phyloP scores from a whole-genome alignment of 441 rosid genomes.

The Manihot esculenta region DNA sequence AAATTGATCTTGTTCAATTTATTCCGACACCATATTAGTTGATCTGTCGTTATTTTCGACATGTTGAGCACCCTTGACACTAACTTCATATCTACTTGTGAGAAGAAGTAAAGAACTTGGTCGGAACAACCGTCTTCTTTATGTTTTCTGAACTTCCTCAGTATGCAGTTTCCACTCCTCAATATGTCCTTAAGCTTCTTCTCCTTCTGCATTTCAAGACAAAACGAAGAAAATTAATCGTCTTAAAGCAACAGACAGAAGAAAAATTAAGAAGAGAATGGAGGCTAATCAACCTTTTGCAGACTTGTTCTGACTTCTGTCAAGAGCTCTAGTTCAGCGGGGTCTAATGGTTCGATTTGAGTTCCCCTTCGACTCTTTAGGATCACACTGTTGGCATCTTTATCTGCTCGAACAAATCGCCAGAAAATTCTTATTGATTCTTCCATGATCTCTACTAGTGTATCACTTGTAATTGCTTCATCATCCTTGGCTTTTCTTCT shows the following conservation, averaged over 20 bases:
- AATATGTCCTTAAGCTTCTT: slow-evolving; percentile 64
- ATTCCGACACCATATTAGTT: slow-evolving; percentile 68
- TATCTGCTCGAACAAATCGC: slow-evolving; percentile 78
- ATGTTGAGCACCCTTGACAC: slow-evolving; percentile 79
- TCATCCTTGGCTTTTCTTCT: slow-evolving; percentile 42
- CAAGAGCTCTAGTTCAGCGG: slow-evolving; percentile 46
- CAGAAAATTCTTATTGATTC: slow-evolving; percentile 85
- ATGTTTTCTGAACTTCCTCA: slow-evolving; percentile 54
- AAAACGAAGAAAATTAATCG: too few relatives aligned
- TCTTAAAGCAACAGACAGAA: too few relatives aligned
- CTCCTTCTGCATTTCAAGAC: slow-evolving; percentile 57
- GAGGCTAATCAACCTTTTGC: slow-evolving; percentile 50
- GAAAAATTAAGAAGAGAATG: too few relatives aligned
- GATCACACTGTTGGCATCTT: slow-evolving; percentile 36
- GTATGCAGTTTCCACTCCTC: slow-evolving; percentile 70
- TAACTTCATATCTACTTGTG: slow-evolving; percentile 81
- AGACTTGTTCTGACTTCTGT: slow-evolving; percentile 50
- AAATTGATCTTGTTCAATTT: slow-evolving; percentile 64
- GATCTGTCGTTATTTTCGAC: slow-evolving; percentile 71
- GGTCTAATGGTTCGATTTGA: slow-evolving; percentile 61
- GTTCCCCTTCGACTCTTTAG: slow-evolving; percentile 45
- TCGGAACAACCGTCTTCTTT: slow-evolving; percentile 48
- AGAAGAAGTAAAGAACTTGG: slow-evolving; percentile 73
- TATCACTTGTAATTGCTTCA: slow-evolving; percentile 53
- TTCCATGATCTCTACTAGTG: slow-evolving; percentile 74